phyloP scores from a whole-genome alignment of 139 green algal genomes.

The Desmodesmus armatus region DNA sequence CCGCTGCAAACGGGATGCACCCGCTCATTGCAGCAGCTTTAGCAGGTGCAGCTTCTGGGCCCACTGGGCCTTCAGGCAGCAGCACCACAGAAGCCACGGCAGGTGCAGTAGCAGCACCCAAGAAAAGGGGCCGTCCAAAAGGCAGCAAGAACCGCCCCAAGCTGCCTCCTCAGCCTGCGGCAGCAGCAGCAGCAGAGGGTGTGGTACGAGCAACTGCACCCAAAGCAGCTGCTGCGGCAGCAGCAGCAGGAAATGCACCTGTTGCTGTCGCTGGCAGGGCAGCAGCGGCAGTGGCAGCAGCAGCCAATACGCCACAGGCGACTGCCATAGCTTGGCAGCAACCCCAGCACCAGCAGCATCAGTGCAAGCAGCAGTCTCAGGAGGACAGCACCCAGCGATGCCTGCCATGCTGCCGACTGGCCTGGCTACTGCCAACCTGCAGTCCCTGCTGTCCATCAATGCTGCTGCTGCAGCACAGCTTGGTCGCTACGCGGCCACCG shows the following conservation, averaged over 20 bases:
- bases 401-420: neutral
- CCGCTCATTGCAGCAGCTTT: neutral
- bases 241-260: neutral
- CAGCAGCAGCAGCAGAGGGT: neutral
- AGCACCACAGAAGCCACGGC: neutral
- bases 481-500: neutral
- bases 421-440: neutral
- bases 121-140: no score
- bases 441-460: neutral
- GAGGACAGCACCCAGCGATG: neutral
- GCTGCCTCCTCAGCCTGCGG: neutral
- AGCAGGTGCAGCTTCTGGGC: neutral
- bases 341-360: neutral
- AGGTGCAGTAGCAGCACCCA: neutral
- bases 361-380: neutral
- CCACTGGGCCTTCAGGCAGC: no score
- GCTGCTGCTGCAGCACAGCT: neutral
- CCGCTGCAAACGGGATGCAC: neutral
- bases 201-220: neutral
- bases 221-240: neutral
- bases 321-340: neutral
- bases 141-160: no score
- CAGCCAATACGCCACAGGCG: neutral
- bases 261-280: neutral
- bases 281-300: neutral